phyloP scores from a whole-genome alignment of 345 rosid species.

The Hibiscus trionum region DNA sequence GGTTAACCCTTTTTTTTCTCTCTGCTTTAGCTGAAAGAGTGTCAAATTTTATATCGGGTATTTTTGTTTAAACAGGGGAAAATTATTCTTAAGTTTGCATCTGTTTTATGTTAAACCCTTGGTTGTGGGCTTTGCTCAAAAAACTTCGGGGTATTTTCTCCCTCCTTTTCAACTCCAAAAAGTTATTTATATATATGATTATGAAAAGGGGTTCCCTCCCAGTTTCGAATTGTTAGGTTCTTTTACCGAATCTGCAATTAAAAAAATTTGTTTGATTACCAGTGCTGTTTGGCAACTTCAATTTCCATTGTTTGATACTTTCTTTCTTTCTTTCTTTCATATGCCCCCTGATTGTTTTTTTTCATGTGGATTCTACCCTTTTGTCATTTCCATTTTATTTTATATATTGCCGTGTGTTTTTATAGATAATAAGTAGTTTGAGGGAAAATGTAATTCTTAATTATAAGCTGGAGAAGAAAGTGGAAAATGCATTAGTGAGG shows the following conservation, averaged over 20 bases:
- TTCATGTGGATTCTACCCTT: not conserved
- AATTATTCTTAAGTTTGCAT: not conserved
- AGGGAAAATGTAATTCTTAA: too few relatives aligned
- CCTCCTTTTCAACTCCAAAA: too few relatives aligned
- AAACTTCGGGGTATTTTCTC: not conserved
- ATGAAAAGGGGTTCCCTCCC: not conserved
- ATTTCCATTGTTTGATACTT: not conserved
- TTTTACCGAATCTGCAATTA: not conserved
- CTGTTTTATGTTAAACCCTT: not conserved
- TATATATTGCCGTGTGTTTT: not conserved
- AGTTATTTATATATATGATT: not conserved
- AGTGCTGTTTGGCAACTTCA: not conserved
- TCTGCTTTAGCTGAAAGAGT: not conserved
- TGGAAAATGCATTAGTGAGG: not conserved
- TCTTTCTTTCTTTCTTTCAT: not conserved
- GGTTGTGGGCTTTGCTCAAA: not conserved
- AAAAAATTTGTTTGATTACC: not conserved
- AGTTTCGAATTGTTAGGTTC: not conserved
- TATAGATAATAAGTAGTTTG: not conserved
- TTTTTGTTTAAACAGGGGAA: not conserved
- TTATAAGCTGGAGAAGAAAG: not conserved
- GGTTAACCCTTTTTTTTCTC: not conserved
- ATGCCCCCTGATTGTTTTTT: not conserved
- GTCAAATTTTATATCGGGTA: not conserved
- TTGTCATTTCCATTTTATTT: not conserved